These are phyloP conservation scores for Parasarocladium wereldwijsianum DNA, from an alignment of 2,329 filamentous ascomycete species.

Conservation along the genomic window DNA sequence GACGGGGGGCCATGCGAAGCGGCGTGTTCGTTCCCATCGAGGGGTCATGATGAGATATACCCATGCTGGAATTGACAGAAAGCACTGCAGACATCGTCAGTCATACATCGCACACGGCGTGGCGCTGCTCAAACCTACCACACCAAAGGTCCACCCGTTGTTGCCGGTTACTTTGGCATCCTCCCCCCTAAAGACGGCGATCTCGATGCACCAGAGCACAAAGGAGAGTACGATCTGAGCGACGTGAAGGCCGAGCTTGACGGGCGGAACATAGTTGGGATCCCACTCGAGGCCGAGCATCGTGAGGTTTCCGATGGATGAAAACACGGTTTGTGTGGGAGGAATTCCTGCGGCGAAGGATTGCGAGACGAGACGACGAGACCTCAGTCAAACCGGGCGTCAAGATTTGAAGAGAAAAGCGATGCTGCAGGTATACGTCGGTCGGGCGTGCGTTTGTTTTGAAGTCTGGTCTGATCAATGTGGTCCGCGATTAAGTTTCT, in stretches of 20 bases:
- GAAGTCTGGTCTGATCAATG: too few relatives aligned
- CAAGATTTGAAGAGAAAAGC: too few relatives aligned
- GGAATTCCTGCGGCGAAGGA: too few relatives aligned
- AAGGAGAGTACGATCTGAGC: conserved; percentile 39
- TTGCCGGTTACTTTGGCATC: conserved; percentile 37
- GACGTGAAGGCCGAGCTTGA: conserved; percentile 43
- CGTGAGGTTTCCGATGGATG: conserved; percentile 7
- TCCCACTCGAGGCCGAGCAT: conserved; percentile 38
- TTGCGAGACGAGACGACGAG: too few relatives aligned
- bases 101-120: not conserved
- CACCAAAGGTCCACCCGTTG: conserved; percentile 48
- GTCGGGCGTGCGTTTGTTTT: too few relatives aligned
- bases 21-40: conserved; percentile 45
- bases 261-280: conserved; percentile 35
- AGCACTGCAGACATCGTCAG: conserved; percentile 32
- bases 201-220: conserved; percentile 43
- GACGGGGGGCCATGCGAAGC: conserved; percentile 45
- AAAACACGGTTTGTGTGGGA: too few relatives aligned
- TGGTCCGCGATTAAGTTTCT: too few relatives aligned
- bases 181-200: conserved; percentile 39
- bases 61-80: conserved; percentile 48
- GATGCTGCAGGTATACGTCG: too few relatives aligned
- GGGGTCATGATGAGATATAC: conserved; percentile 52
- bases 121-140: too few relatives aligned
- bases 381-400: too few relatives aligned